Percentiles rank a stretch among this genome's conserved stretches.
These are phyloP conservation scores for Choanephora cucurbitarum DNA, from an alignment of 371 early-diverging fungal species.

Conservation along the genomic window DNA sequence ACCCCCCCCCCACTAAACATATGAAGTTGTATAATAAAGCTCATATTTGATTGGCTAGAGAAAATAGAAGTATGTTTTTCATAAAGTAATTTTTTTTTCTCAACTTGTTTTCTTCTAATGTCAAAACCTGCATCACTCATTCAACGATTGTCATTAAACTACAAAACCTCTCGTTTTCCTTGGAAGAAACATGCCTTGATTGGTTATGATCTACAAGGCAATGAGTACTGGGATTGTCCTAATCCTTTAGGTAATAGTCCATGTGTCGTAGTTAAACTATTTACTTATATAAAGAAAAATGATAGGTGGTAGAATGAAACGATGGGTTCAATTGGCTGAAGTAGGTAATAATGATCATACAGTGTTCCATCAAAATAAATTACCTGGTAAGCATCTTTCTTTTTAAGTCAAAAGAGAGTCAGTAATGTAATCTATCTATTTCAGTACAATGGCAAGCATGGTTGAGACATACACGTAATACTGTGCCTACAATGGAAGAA, in stretches of 20 bases:
- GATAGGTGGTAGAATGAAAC: slow-evolving; percentile 51
- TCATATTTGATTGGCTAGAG: too few species aligned
- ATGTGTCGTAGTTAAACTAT: too few species aligned
- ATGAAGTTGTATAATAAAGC: too few species aligned
- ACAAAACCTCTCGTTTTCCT: slow-evolving; percentile 49
- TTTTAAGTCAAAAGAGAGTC: too few species aligned
- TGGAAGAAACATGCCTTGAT: slow-evolving; percentile 60
- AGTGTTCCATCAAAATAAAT: slow-evolving; percentile 50
- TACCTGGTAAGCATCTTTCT: slow-evolving; percentile 51
- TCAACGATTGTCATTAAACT: slow-evolving; percentile 28
- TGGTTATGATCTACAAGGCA: slow-evolving; percentile 66
- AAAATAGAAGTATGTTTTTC: too few species aligned
- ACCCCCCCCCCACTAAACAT: too few species aligned
- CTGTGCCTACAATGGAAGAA: slow-evolving; percentile 58
- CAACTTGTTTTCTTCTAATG: too few species aligned
- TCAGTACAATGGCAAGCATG: slow-evolving; percentile 76
- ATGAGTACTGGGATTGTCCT: slow-evolving; percentile 75
- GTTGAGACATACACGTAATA: slow-evolving; percentile 67
- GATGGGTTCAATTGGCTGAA: slow-evolving; percentile 51
- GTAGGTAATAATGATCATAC: slow-evolving; percentile 26
- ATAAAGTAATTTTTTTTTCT: too few species aligned
- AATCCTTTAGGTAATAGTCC: slow-evolving; percentile 55
- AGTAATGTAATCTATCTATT: slow-evolving; percentile 11
- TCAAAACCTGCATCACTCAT: slow-evolving; percentile 22
- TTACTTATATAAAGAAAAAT: too few species aligned